Conservation (phyloP, 495 filamentous ascomycete species). For the Aspergillus nidulans region DNA sequence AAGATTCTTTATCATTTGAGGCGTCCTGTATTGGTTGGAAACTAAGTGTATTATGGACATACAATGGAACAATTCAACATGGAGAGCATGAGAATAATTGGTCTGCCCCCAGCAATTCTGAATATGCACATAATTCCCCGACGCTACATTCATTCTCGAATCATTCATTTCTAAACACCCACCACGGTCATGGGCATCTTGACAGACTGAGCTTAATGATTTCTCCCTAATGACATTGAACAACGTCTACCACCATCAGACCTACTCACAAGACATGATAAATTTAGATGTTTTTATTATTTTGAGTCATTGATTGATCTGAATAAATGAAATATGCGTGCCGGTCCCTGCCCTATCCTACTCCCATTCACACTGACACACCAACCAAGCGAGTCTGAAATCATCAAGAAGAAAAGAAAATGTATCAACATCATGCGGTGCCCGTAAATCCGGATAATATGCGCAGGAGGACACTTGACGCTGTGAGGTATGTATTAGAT, state of each 20-base stretch:
- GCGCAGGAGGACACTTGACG: neutral
- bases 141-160: no score
- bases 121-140: no score
- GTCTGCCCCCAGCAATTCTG: no score
- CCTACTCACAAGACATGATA: no score
- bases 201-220: no score
- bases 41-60: neutral
- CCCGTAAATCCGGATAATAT: neutral
- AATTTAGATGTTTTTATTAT: no score
- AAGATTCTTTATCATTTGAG: neutral
- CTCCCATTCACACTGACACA: constrained; percentile 4
- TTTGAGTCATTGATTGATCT: neutral
- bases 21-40: constrained; percentile 1
- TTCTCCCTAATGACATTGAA: no score
- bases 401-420: neutral
- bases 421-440: neutral
- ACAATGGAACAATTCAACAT: neutral
- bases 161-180: no score
- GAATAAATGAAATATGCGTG: constrained; percentile 2
- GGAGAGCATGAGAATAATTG: constrained; percentile 3
- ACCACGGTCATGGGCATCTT: no score
- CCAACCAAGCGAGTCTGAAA: neutral
- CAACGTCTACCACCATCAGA: no score
- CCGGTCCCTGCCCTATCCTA: neutral
- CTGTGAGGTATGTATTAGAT: neutral